Percentiles rank a stretch among this genome's conserved stretches.
These are phyloP conservation scores for Trichocladium uniseriatum DNA, from an alignment of 495 filamentous ascomycete species.

Conservation along the genomic window DNA sequence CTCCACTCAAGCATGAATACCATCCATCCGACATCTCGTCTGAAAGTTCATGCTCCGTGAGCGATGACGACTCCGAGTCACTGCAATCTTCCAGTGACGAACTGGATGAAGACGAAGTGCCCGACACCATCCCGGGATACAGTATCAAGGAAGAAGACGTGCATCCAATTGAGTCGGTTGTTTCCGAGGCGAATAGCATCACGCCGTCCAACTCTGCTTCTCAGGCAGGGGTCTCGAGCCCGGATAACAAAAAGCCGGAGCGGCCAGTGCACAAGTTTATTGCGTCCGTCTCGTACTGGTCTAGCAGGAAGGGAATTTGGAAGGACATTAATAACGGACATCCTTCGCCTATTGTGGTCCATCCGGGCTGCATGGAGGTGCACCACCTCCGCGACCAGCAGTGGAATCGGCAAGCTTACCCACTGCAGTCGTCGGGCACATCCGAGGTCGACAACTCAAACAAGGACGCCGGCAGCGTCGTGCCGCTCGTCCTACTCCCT, in stretches of 20 bases:
- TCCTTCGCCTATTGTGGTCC: conserved; percentile 64
- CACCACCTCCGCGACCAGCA: conserved; percentile 53
- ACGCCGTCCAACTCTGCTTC: conserved; percentile 71
- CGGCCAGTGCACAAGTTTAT: conserved; percentile 49
- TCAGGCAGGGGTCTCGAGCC: conserved; percentile 51
- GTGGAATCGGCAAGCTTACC: conserved; percentile 28
- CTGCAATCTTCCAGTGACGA: conserved; percentile 42
- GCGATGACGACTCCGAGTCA: conserved; percentile 34
- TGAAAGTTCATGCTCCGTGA: conserved; percentile 40
- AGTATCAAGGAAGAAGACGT: conserved; percentile 32
- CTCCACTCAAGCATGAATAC: conserved; percentile 96
- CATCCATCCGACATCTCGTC: conserved; percentile 70
- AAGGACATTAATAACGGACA: conserved; percentile 58
- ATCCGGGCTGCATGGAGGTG: conserved; percentile 78
- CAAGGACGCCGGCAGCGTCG: conserved; percentile 27
- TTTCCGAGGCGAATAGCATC: conserved; percentile 41
- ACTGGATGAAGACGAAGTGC: conserved; percentile 41
- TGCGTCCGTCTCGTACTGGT: conserved; percentile 79
- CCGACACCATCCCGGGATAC: conserved; percentile 40
- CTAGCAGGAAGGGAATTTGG: conserved; percentile 67
- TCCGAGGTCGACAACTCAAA: conserved; percentile 31
- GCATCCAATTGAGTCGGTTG: conserved; percentile 18
- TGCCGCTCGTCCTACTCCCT: conserved; percentile 67
- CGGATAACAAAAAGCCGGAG: conserved; percentile 38
- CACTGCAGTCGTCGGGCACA: conserved; percentile 29